Conservation (phyloP, 164 flowering plant genomes). For the Magnolia sinica region DNA sequence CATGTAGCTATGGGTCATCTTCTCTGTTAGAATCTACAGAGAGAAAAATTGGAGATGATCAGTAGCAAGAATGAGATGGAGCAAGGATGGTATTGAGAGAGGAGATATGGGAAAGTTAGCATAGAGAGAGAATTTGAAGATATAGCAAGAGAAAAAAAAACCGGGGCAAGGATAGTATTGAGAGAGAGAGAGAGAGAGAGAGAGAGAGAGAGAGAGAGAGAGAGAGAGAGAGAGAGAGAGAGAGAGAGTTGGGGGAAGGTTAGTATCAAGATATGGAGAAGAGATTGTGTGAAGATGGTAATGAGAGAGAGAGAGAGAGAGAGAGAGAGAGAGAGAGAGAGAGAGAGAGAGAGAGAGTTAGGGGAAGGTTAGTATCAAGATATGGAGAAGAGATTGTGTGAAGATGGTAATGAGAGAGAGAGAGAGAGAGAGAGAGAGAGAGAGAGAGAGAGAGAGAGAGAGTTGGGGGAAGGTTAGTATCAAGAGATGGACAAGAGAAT, state of each 20-base stretch:
- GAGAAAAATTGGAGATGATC: neutral
- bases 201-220: neutral
- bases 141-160: neutral
- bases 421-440: neutral
- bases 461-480: neutral
- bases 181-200: too few species aligned
- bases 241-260: neutral
- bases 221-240: neutral
- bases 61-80: neutral
- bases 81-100: neutral
- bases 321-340: too few species aligned
- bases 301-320: too few species aligned
- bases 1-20: too few species aligned
- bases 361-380: neutral
- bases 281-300: too few species aligned
- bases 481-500: neutral
- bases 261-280: neutral
- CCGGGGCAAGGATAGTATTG: too few species aligned
- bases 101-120: neutral
- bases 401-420: slow-evolving; percentile 1
- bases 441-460: too few species aligned
- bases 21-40: neutral
- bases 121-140: neutral
- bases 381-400: neutral
- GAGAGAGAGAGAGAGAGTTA: neutral